Percentiles rank a stretch among this genome's conserved stretches.
phyloP scores from a whole-genome alignment of 1,284 basidiomycete species.

The Phellopilus nigrolimitatus region DNA sequence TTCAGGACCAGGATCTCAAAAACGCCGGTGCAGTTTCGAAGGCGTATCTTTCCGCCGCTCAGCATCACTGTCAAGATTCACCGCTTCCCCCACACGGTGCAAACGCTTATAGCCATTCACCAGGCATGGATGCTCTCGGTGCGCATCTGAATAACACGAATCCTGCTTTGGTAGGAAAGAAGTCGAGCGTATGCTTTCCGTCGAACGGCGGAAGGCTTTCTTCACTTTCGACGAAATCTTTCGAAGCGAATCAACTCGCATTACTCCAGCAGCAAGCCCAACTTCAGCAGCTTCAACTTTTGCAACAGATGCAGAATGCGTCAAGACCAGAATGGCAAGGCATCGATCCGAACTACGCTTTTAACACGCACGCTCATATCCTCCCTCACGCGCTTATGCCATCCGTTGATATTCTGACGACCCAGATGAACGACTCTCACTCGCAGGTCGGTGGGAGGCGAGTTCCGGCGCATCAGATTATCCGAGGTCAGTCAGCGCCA shows the following conservation, averaged over 20 bases:
- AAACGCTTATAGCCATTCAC: not conserved
- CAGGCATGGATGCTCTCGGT: not conserved
- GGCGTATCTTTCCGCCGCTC: not conserved
- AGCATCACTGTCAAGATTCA: not conserved
- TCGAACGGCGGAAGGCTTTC: not conserved
- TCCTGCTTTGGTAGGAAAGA: not conserved
- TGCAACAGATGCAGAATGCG: slow-evolving; percentile 16
- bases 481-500: not conserved
- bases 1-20: not conserved
- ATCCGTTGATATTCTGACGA: slow-evolving; percentile 14
- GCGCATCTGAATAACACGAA: not conserved
- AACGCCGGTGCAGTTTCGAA: not conserved
- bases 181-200: not conserved
- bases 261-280: slow-evolving; percentile 17
- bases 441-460: not conserved
- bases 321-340: not conserved
- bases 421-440: not conserved
- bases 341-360: slow-evolving; percentile 8
- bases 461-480: not conserved
- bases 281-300: slow-evolving; percentile 17
- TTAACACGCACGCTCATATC: slow-evolving; percentile 1
- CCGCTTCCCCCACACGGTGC: not conserved
- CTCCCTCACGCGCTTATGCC: slow-evolving; percentile 16
- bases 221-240: not conserved
- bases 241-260: slow-evolving; percentile 8